These are phyloP conservation scores for Colletotrichum sp. DNA, from an alignment of 2,329 filamentous ascomycete genomes.

Conservation along the genomic window DNA sequence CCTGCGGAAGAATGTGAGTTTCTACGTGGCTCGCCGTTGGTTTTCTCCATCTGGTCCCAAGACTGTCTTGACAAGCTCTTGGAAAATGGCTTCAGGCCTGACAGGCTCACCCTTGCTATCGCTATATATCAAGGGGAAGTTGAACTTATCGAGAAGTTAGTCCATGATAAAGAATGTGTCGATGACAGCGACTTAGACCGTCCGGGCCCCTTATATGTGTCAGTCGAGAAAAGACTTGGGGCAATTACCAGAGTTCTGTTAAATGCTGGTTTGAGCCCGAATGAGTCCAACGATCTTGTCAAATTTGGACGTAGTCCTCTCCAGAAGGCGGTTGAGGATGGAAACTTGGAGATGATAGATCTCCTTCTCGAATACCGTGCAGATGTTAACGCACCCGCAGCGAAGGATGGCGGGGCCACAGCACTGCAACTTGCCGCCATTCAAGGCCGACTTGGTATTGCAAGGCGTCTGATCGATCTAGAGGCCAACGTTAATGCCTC, in stretches of 20 bases:
- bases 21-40: background rate
- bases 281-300: rapidly evolving
- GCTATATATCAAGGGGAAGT: rapidly evolving
- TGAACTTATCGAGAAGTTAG: no score
- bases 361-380: rapidly evolving
- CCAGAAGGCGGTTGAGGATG: background rate
- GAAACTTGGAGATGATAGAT: rapidly evolving
- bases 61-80: no score
- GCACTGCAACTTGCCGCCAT: background rate
- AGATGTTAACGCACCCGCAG: background rate
- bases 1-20: background rate
- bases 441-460: rapidly evolving
- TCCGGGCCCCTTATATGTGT: no score
- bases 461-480: rapidly evolving
- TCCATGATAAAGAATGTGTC: no score
- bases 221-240: no score
- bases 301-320: rapidly evolving
- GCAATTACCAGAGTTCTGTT: rapidly evolving
- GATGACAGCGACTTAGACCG: no score
- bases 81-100: no score
- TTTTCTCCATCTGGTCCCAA: background rate
- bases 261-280: rapidly evolving
- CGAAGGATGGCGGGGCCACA: rapidly evolving
- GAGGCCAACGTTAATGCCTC: rapidly evolving
- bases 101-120: rapidly evolving